Base-by-base conservation (phyloP, 768 basidiomycete genomes). In the Boletus vinaceobasis region DNA sequence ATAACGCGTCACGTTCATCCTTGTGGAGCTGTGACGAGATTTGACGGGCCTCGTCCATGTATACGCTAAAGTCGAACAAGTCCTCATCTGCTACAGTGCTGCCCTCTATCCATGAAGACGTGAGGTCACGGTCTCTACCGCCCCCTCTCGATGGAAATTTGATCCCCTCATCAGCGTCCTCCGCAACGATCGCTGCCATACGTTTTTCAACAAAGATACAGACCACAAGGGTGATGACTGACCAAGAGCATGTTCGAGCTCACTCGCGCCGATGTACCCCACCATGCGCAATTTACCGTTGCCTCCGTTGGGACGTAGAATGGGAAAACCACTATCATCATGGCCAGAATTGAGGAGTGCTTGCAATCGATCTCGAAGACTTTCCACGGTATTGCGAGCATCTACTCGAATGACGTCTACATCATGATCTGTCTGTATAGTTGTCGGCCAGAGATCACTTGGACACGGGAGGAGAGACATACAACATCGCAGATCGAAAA, bases 201-300 rank as follows among this genome's bases (percentile, higher is more conserved):
- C 5, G 8, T 9, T 43, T 48, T 42, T 56, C 43, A 55, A n/a
- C 13, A 43, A 26, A 29, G 7, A 13, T 13, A 47, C 6, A 29
- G 13, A 46, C 23, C 13, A 52, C n/a, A 26, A 40, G 29, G 50
- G 29, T 21, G 35, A 48, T 21, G 19, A 77, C 85, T 50, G 69
- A 93, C 90, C 81, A 5, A 99, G 74, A 6, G 92, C 94, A 70
- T 98, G 93, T 64, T 97, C 93, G 14, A 99, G 81, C 71, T 99
- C 97, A 63, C 87, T 95, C 29, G 85, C 82, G 0, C 93, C 93
- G 55, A 98, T 88, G 68, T 95, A 95, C 7, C 94, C 97, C 36
- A 91, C 79, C 77, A 97, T 80, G 37, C 90, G 80, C 62, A 79
- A 60, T 19, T 80, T 80, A 15, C 74, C 75, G 15, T 58, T 59